A percentile compares a stretch with the other conserved stretches of the same genome.
Conservation (phyloP, 208 protist species). For the Naegleria lovaniensis region DNA sequence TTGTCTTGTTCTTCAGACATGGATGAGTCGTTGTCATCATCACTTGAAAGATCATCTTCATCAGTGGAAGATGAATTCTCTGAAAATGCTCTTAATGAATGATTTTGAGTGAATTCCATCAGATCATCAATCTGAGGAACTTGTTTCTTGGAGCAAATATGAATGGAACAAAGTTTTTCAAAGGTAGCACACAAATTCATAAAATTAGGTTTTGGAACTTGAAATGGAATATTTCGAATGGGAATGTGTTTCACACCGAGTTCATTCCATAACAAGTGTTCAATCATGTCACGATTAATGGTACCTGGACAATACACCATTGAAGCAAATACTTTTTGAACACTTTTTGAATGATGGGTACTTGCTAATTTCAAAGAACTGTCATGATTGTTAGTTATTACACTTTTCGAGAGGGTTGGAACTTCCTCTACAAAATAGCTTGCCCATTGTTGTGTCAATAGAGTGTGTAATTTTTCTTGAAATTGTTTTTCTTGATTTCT, state of each 20-base stretch:
- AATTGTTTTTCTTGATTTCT: conserved; percentile 72
- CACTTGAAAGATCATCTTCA: too few species aligned
- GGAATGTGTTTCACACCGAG: not conserved
- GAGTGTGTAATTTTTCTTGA: conserved; percentile 61
- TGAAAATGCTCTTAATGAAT: too few species aligned
- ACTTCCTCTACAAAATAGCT: not conserved
- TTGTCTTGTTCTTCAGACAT: too few species aligned
- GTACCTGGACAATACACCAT: not conserved
- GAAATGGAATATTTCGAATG: not conserved
- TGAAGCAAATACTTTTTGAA: not conserved
- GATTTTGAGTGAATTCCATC: too few species aligned
- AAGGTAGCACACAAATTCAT: not conserved
- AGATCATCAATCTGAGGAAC: not conserved
- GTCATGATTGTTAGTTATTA: too few species aligned
- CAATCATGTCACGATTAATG: not conserved
- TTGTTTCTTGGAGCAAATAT: not conserved
- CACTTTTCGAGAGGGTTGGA: not conserved
- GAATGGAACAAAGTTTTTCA: not conserved
- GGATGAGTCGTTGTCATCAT: too few species aligned
- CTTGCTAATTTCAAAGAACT: too few species aligned
- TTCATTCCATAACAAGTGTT: not conserved
- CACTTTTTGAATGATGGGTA: too few species aligned
- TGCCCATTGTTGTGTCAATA: conserved; percentile 39
- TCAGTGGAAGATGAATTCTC: too few species aligned
- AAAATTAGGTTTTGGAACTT: not conserved